Percentiles rank a stretch among this genome's conserved stretches.
Conservation (phyloP, 129 eudicot genomes). For the Smallanthus sonchifolius region DNA sequence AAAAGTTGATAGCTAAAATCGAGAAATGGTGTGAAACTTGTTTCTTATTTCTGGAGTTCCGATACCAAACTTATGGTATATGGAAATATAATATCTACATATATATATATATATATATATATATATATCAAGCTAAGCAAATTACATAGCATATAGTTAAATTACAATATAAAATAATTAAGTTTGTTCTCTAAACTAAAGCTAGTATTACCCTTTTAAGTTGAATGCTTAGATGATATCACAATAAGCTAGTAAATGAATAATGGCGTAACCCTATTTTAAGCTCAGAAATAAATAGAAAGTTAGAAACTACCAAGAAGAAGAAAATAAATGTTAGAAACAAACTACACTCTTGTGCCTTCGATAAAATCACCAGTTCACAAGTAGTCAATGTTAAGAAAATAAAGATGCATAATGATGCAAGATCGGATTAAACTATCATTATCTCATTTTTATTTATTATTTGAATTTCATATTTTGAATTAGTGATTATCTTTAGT, state of each 20-base stretch:
- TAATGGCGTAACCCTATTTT: neutral
- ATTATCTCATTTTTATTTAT: no score
- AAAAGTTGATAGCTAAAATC: neutral
- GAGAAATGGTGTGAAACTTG: neutral
- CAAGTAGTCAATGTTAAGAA: neutral
- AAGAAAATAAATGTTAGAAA: neutral
- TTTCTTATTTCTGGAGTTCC: neutral
- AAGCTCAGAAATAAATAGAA: neutral
- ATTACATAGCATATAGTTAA: neutral
- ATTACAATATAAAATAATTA: neutral
- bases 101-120: neutral
- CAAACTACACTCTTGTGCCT: neutral
- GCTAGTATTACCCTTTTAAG: conserved; percentile 6
- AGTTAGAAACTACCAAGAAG: neutral
- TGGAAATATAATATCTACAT: neutral
- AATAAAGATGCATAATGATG: neutral
- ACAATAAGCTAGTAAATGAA: neutral
- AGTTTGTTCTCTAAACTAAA: neutral
- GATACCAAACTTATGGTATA: neutral
- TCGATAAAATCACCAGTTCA: neutral
- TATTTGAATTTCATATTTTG: no score
- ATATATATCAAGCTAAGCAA: neutral
- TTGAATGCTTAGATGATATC: neutral
- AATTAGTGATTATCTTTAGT: no score
- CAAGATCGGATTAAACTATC: no score